Percentiles rank a stretch among this genome's conserved stretches.
phyloP scores from a whole-genome alignment of 768 basidiomycete genomes.

The Candolleomyces efflorescens region DNA sequence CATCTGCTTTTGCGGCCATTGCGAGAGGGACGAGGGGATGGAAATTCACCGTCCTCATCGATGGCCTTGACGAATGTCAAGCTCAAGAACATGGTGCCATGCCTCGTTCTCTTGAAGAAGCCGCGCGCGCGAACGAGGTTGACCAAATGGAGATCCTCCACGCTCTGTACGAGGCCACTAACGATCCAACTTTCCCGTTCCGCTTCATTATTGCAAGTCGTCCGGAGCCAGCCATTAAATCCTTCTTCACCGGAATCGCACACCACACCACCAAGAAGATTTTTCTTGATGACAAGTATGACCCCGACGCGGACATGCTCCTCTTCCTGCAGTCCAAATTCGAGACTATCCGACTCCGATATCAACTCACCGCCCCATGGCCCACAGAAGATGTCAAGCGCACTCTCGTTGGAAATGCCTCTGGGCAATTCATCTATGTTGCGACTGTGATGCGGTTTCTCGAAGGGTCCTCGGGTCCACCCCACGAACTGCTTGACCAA shows the following conservation, averaged over 20 bases:
- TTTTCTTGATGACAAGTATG: slow-evolving; percentile 1
- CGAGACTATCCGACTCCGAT: background rate
- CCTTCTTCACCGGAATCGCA: background rate
- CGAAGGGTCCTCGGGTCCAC: slow-evolving; percentile 1
- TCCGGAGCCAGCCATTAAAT: background rate
- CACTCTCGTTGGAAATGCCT: background rate
- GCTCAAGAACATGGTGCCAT: background rate
- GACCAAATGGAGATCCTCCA: slow-evolving; percentile 2
- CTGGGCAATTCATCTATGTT: slow-evolving; percentile 15
- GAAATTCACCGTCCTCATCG: slow-evolving; percentile 1
- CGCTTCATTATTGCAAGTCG: slow-evolving; percentile 2
- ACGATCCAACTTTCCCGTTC: background rate
- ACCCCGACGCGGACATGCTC: background rate
- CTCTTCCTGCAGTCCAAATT: background rate
- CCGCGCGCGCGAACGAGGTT: background rate
- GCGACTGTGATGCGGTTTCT: slow-evolving; percentile 10
- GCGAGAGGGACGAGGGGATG: background rate
- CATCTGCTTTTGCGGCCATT: background rate
- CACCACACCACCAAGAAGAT: background rate
- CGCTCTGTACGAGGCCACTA: background rate
- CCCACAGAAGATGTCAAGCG: background rate
- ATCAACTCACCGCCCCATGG: slow-evolving; percentile 4
- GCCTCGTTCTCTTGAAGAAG: background rate
- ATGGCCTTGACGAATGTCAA: slow-evolving; percentile 10
- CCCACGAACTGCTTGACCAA: slow-evolving; percentile 8